Percentiles rank a stretch among this genome's conserved stretches.
These are phyloP conservation scores for Penicillium sp. DNA, from an alignment of 2,329 filamentous ascomycete species.

Conservation along the genomic window DNA sequence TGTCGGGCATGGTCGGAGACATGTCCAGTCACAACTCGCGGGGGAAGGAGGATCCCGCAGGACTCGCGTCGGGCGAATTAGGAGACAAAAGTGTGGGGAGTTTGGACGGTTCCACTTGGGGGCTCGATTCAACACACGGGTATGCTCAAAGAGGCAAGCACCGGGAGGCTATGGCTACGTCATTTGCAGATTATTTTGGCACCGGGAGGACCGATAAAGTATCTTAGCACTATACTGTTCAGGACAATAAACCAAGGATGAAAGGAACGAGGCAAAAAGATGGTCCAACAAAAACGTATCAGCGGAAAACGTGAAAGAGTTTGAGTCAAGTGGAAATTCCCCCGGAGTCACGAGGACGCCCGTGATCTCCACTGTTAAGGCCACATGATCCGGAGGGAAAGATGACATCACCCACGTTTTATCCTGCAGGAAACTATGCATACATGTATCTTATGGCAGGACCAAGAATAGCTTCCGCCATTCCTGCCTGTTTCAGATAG, in stretches of 20 bases:
- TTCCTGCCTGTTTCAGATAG: not conserved
- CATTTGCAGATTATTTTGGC: not conserved
- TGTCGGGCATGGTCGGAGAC: conserved; percentile 15
- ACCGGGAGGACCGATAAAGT: not conserved
- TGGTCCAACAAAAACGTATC: not conserved
- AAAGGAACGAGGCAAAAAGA: not conserved
- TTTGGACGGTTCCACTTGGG: conserved; percentile 3
- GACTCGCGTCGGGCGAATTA: conserved; percentile 22
- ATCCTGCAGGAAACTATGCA: not conserved
- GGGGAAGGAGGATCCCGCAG: conserved; percentile 4
- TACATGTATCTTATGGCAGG: not conserved
- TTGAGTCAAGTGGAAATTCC: not conserved
- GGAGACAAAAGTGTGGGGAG: conserved; percentile 17
- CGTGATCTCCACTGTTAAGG: conserved; percentile 1
- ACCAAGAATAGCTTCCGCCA: not conserved
- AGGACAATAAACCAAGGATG: not conserved
- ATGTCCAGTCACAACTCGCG: conserved; percentile 7
- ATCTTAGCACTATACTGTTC: not conserved
- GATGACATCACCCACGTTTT: conserved; percentile 1
- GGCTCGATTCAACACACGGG: conserved; percentile 3
- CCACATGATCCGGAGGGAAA: not conserved
- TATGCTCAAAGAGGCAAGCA: not conserved
- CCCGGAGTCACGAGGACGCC: conserved; percentile 3
- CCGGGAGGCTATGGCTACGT: not conserved
- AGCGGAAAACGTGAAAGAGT: not conserved